Conservation (phyloP, 2,329 filamentous ascomycete genomes). For the Sporothrix euskadiensis region DNA sequence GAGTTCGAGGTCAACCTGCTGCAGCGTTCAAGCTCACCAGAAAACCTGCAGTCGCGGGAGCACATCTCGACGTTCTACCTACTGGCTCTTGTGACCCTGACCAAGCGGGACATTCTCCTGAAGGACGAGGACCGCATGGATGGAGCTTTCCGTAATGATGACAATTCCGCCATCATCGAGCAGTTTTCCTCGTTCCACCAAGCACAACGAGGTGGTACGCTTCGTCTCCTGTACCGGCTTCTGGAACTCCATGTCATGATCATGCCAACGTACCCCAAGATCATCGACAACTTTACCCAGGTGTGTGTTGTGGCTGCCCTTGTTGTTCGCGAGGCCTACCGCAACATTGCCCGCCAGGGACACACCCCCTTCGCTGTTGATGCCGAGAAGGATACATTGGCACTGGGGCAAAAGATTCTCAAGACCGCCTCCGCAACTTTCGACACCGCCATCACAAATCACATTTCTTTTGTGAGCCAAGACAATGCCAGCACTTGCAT, state of each 20-base stretch:
- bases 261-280: slow-evolving; percentile 49
- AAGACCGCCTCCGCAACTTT: slow-evolving; percentile 46
- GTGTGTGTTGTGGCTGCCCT: slow-evolving; percentile 43
- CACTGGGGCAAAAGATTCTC: slow-evolving; percentile 45
- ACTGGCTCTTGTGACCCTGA: slow-evolving; percentile 45
- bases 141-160: slow-evolving; percentile 29
- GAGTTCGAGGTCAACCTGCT: slow-evolving; percentile 49
- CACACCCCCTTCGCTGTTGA: slow-evolving; percentile 13
- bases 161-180: slow-evolving; percentile 46
- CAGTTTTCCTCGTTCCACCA: slow-evolving; percentile 44
- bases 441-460: slow-evolving; percentile 54
- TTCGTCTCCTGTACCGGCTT: slow-evolving; percentile 48
- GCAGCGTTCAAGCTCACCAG: slow-evolving; percentile 33
- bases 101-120: slow-evolving; percentile 33
- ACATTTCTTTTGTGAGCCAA: slow-evolving; percentile 52
- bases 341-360: slow-evolving; percentile 32
- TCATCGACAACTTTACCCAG: slow-evolving; percentile 47
- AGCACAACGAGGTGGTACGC: slow-evolving; percentile 43
- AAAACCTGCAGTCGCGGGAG: slow-evolving; percentile 42
- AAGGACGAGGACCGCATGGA: slow-evolving; percentile 37
- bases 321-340: slow-evolving; percentile 39
- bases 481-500: slow-evolving; percentile 48
- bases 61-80: slow-evolving; percentile 51
- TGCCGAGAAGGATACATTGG: slow-evolving; percentile 28
- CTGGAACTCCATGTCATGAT: slow-evolving; percentile 45